Base-by-base conservation (phyloP, 2,329 filamentous ascomycete species). In the Waltergamsia citrina region DNA sequence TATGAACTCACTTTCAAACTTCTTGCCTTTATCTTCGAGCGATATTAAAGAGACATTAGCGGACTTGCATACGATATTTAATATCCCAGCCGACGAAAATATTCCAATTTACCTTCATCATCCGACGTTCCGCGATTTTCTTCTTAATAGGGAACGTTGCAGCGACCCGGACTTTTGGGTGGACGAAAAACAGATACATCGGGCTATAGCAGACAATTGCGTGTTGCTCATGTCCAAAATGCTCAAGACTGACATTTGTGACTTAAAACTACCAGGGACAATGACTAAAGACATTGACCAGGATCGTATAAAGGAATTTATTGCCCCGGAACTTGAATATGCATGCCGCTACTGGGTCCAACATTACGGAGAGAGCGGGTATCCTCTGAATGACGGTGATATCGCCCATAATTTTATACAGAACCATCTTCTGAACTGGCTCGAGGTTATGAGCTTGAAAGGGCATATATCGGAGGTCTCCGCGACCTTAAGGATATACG, bases 121-220 rank as follows among this genome's bases (percentile, higher is more conserved):
- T n/a, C n/a, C n/a, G n/a, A n/a, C n/a, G n/a, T 63, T 63, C 31
- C 52, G 49, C 14, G 56, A 62, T 35, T 59, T 60, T 43, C 50
- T 64, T 2, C 18, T 56, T 4, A 46, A 59, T 35, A 40, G 4
- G 39, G 26, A 1, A 43, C n/a, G 12, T 6, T 7, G 25, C 12
- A 27, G 12, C 6, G 25, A n/a, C 22, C 40, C 29, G 1, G n/a
- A n/a, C n/a, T 62, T 66, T 44, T 56, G 56, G 53, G 39, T 62
- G 28, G 44, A 66, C 28, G 53, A 60, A 34, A 46, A 33, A 36
- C 15, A 44, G 11, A 42, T 47, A 6, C 54, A 67, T 34, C 8
- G 40, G 6, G 41, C 29, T 14, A 39, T 67, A 7, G 53, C 53
- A 4, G 32, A 10, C 4, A 25, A 8, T 9, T 29, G 28, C 28